Percentiles rank a stretch among this genome's conserved stretches.
These are phyloP conservation scores for Yamadazyma kitorensis DNA, from an alignment of 805 yeast genomes.

Conservation along the genomic window DNA sequence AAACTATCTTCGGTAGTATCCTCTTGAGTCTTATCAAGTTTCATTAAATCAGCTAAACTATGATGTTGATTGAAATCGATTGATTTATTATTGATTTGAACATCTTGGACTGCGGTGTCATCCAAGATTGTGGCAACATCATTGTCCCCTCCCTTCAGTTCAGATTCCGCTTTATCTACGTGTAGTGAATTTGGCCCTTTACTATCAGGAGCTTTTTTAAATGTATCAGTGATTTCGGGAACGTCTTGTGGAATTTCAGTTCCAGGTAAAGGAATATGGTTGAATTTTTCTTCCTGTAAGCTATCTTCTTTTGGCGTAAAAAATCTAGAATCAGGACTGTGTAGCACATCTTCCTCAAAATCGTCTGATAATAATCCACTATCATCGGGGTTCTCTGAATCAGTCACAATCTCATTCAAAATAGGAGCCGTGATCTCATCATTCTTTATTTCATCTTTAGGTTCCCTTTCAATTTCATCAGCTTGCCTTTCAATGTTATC, in stretches of 20 bases:
- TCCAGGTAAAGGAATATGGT: no score
- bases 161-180: no score
- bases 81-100: neutral
- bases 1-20: constrained; percentile 10
- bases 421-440: constrained; percentile 9
- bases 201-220: no score
- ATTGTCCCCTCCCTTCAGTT: no score
- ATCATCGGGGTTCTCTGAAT: constrained; percentile 7
- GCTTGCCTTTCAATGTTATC: neutral
- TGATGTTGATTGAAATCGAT: constrained; percentile 1
- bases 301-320: no score
- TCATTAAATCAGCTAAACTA: constrained; percentile 12
- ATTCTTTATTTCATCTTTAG: neutral
- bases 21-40: constrained; percentile 6
- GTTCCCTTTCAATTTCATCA: neutral
- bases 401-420: constrained; percentile 9
- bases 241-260: no score
- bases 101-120: neutral
- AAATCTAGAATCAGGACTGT: constrained; percentile 10
- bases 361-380: constrained; percentile 8
- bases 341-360: constrained; percentile 7
- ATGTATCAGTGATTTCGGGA: no score
- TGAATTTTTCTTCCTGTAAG: no score
- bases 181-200: no score
- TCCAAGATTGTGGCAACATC: neutral